Conservation (phyloP, 169 alveolate genomes). For the Plasmodium blacklocki region DNA sequence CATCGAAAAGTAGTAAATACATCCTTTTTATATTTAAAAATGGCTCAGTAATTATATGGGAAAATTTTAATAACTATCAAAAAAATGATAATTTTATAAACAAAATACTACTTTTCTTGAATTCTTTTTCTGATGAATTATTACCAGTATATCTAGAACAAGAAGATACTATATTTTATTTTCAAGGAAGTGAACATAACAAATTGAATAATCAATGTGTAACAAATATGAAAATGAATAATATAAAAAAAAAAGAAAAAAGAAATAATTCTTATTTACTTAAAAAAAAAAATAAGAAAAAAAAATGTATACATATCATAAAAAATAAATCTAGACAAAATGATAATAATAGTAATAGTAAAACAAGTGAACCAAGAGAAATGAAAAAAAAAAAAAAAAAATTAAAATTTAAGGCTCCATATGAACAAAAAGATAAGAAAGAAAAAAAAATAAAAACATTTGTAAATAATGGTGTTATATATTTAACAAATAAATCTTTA, state of each 20-base stretch:
- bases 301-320: background rate
- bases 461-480: constrained; percentile 69
- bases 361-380: background rate
- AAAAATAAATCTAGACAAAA: background rate
- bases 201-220: background rate
- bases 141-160: constrained; percentile 72
- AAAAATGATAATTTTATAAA: constrained; percentile 73
- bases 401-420: background rate
- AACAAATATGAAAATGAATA: background rate
- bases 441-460: constrained; percentile 46
- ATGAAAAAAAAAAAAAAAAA: background rate
- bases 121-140: constrained; percentile 71
- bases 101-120: constrained; percentile 68
- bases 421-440: background rate
- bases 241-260: background rate
- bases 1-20: constrained; percentile 8
- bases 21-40: constrained; percentile 76
- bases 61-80: constrained; percentile 54
- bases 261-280: background rate
- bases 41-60: constrained; percentile 82
- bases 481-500: constrained; percentile 75
- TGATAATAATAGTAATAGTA: background rate
- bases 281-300: background rate
- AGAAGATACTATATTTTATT: constrained; percentile 50
- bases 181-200: background rate